Evolutionary conservation across 441 rosid species (phyloP).

Genomic region (Kokia cookei): DNA sequence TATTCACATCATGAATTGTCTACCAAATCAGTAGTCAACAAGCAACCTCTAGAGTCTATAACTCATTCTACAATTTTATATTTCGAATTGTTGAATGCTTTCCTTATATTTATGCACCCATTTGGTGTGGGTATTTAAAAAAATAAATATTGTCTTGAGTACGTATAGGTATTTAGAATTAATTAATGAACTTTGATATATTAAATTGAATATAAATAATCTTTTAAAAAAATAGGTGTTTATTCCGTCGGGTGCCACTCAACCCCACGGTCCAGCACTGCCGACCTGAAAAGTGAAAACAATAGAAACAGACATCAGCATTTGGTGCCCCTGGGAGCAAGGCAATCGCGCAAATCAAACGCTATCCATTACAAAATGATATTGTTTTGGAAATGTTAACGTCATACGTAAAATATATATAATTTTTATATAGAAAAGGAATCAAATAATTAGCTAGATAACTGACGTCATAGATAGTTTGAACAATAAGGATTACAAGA

Average conservation of each 20-base stretch:
- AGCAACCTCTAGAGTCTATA: neutral
- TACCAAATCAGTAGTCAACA: neutral
- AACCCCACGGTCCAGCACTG: neutral
- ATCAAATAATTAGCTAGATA: neutral
- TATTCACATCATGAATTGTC: too few relatives aligned
- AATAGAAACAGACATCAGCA: neutral
- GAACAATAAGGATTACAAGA: too few relatives aligned
- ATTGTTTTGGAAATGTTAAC: neutral
- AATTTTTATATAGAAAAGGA: too few relatives aligned
- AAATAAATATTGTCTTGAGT: neutral
- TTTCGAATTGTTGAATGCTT: neutral
- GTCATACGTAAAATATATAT: neutral
- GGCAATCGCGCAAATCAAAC: neutral
- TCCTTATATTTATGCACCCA: neutral
- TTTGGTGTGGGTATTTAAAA: neutral
- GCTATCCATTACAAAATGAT: neutral
- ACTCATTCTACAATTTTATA: neutral
- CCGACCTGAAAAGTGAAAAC: neutral
- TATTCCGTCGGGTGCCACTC: neutral
- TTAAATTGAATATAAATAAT: too few relatives aligned
- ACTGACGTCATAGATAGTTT: neutral
- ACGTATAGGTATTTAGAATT: too few relatives aligned
- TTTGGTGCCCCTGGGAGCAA: neutral
- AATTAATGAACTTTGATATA: neutral
- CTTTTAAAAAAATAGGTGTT: neutral